These are phyloP conservation scores for Chondrus crispus DNA, from an alignment of 23 red algal species.

Conservation along the genomic window DNA sequence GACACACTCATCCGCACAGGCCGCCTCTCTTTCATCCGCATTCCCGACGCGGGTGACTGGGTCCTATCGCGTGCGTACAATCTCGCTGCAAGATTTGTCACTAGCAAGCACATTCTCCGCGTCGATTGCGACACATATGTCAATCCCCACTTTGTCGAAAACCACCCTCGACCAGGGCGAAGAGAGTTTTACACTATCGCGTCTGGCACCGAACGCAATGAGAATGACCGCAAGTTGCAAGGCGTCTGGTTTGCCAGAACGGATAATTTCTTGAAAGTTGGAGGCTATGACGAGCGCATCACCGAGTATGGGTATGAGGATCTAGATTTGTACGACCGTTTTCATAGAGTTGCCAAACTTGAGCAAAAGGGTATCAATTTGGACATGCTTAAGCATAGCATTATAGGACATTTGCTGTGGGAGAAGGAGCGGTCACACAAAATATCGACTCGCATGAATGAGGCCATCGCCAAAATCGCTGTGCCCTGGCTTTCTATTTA, in stretches of 20 bases:
- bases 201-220: background rate
- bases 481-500: background rate
- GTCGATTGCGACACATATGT: slow-evolving; percentile 69
- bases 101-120: slow-evolving; percentile 25
- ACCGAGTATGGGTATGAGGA: slow-evolving; percentile 67
- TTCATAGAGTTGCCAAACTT: background rate
- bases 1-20: background rate
- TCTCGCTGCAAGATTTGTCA: slow-evolving; percentile 28
- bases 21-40: slow-evolving; percentile 17
- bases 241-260: background rate
- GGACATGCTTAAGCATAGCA: background rate
- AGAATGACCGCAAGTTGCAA: background rate
- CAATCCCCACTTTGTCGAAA: background rate
- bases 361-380: background rate
- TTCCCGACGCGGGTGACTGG: slow-evolving; percentile 8
- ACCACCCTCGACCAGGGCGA: slow-evolving; percentile 8
- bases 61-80: slow-evolving; percentile 62
- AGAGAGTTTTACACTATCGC: slow-evolving; percentile 14
- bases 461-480: background rate
- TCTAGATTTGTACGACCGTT: background rate
- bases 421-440: background rate
- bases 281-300: slow-evolving; percentile 74
- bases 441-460: background rate
- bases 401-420: background rate
- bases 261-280: slow-evolving; percentile 8